Evolutionary conservation across 129 eudicot genomes (phyloP).

Genomic region (Flaveria ramosissima): DNA sequence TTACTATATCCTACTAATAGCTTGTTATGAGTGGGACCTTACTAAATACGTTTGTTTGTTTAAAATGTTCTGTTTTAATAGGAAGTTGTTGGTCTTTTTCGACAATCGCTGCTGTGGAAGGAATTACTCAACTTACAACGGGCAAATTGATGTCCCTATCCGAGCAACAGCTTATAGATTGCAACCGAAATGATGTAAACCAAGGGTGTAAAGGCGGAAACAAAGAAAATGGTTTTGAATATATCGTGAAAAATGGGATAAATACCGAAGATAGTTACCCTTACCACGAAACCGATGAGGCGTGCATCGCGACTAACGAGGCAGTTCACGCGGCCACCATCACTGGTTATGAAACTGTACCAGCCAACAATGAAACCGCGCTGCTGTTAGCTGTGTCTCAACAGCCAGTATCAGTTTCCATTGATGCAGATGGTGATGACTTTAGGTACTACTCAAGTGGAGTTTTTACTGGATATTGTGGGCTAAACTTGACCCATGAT

Average conservation of each 20-base stretch:
- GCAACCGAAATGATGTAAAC: slow-evolving; percentile 38
- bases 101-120: slow-evolving; percentile 54
- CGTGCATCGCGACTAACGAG: slow-evolving; percentile 33
- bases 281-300: slow-evolving; percentile 37
- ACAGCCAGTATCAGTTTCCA: slow-evolving; percentile 32
- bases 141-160: slow-evolving; percentile 50
- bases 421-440: slow-evolving; percentile 7
- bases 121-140: slow-evolving; percentile 45
- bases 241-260: slow-evolving; percentile 45
- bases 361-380: slow-evolving; percentile 34
- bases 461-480: slow-evolving; percentile 47
- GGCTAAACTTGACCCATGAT: slow-evolving; percentile 65
- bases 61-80: not conserved
- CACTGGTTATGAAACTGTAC: slow-evolving; percentile 34
- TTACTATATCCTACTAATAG: too few species aligned
- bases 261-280: slow-evolving; percentile 49
- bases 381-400: slow-evolving; percentile 31
- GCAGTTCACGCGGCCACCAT: slow-evolving; percentile 15
- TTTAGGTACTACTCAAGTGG: slow-evolving; percentile 29
- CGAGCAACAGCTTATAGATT: slow-evolving; percentile 57
- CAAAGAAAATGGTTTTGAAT: slow-evolving; percentile 47
- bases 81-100: slow-evolving; percentile 61
- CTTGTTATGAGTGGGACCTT: too few species aligned
- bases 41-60: not conserved
- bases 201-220: slow-evolving; percentile 51